Base-by-base conservation (phyloP, 331 rosid species). In the Prunus yedoensis region DNA sequence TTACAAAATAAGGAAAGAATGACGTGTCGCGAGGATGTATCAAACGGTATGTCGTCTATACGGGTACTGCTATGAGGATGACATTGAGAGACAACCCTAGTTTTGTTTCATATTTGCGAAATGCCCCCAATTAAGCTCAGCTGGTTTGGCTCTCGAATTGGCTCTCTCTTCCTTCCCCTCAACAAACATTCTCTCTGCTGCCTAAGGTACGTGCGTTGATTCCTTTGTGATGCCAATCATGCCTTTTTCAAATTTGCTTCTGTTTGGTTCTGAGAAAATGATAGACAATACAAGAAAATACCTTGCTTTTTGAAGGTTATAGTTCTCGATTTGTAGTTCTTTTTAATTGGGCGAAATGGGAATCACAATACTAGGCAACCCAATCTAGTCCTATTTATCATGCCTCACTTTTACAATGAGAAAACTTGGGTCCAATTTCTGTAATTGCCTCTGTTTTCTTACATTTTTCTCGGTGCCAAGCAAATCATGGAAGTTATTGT, bases 211-310 rank as follows among this genome's bases (percentile, higher is more conserved):
- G 18, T 51, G 45, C 61, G 5, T 20, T 51, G 61, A 53, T 21
- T 20, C n/a, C 32, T 10, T 11, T 20, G 13, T 2, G 10, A 12
- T 43, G 27, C 53, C 14, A 16, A 56, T 66, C 10, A 20, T 4
- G 10, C 38, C 46, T 16, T 71, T 43, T 70, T 10, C 63, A 70
- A 70, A 51, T 70, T 49, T 11, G 18, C 14, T 30, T 70, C 0
- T 28, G n/a, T 51, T 70, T 32, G 13, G 62, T 35, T 70, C 30
- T 3, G n/a, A 32, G 51, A 53, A 70, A 70, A 38, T 70, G 63
- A 3, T 18, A 51, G n/a, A n/a, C 54, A 53, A 30, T 1, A 1
- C 8, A 18, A 13, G 25, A 70, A 70, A n/a, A 21, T 7, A 52
- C 20, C 64, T 32, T 35, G 30, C 75, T 53, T 50, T 50, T 5